A percentile compares a stretch with the other conserved stretches of the same genome.
These are phyloP conservation scores for Zygosaccharomyces pseudobailii DNA, from an alignment of 1,139 yeast genomes.

Conservation along the genomic window DNA sequence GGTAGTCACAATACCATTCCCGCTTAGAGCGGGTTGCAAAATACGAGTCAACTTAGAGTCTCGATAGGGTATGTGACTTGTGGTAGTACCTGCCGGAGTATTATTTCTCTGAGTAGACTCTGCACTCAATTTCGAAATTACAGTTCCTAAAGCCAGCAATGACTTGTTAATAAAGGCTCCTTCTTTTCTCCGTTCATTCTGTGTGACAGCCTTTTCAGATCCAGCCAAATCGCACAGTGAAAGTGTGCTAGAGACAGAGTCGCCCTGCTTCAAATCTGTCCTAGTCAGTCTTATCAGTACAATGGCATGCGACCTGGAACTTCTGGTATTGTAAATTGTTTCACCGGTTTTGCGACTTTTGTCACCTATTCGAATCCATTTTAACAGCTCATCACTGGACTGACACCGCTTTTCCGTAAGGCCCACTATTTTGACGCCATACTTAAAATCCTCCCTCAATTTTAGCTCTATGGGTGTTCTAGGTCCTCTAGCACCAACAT, in stretches of 20 bases:
- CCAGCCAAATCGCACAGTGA: constrained; percentile 96
- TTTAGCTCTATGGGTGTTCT: constrained; percentile 45
- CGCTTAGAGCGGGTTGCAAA: constrained; percentile 87
- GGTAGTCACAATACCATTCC: constrained; percentile 79
- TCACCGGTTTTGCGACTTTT: constrained; percentile 73
- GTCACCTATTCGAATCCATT: constrained; percentile 65
- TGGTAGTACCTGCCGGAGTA: constrained; percentile 9
- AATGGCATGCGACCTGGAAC: constrained; percentile 91
- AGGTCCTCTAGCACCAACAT: constrained; percentile 3
- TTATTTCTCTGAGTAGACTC: constrained; percentile 20
- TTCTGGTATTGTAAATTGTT: constrained; percentile 77
- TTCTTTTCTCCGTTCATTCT: constrained; percentile 77
- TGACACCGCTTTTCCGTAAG: constrained; percentile 56
- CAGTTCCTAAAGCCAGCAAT: constrained; percentile 81
- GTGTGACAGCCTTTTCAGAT: constrained; percentile 83
- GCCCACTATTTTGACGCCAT: constrained; percentile 78
- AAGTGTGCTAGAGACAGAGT: constrained; percentile 55
- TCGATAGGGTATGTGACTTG: constrained; percentile 74
- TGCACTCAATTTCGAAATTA: constrained; percentile 69
- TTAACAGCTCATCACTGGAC: constrained; percentile 55
- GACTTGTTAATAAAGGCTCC: constrained; percentile 92
- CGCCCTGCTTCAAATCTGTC: constrained; percentile 39
- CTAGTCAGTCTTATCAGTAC: constrained; percentile 61
- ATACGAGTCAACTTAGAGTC: constrained; percentile 87
- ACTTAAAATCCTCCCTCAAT: constrained; percentile 67